phyloP scores from a whole-genome alignment of 768 basidiomycete species.

The Hygrocybe punicea region DNA sequence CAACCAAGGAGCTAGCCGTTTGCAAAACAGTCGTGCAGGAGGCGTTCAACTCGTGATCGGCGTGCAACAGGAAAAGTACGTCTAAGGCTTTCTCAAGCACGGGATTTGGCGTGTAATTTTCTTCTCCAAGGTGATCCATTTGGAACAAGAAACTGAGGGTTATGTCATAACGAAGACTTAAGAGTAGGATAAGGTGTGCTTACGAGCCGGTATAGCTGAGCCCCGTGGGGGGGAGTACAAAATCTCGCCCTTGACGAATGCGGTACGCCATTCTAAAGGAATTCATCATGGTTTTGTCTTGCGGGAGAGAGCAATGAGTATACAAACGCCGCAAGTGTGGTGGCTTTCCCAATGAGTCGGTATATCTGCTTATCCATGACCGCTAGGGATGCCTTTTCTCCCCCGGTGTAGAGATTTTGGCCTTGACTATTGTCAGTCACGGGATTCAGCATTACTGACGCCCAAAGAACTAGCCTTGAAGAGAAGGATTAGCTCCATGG shows the following conservation, averaged over 20 bases:
- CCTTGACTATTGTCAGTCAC: constrained; percentile 31
- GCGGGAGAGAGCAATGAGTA: not conserved
- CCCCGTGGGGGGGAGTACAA: constrained; percentile 78
- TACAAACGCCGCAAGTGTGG: constrained; percentile 78
- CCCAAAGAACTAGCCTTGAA: constrained; percentile 55
- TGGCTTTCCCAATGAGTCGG: constrained; percentile 82
- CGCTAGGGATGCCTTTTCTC: constrained; percentile 61
- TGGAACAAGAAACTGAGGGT: constrained; percentile 75
- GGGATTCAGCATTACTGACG: not conserved
- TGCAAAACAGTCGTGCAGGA: constrained; percentile 84
- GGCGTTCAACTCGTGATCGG: constrained; percentile 89
- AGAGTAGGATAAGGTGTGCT: constrained; percentile 21
- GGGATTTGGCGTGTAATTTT: constrained; percentile 76
- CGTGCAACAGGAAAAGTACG: constrained; percentile 81
- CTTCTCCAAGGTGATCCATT: constrained; percentile 77
- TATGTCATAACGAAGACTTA: constrained; percentile 3
- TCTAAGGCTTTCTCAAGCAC: constrained; percentile 86
- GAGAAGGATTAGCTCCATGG: constrained; percentile 81
- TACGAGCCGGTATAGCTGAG: constrained; percentile 83
- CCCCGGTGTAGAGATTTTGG: constrained; percentile 73
- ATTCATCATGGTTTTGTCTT: constrained; percentile 1
- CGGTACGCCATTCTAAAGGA: constrained; percentile 81
- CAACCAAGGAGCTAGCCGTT: constrained; percentile 83
- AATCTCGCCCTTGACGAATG: constrained; percentile 83
- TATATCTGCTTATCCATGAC: constrained; percentile 93